Percentiles rank a stretch among this genome's conserved stretches.
These are phyloP conservation scores for Melaleuca alternifolia DNA, from an alignment of 345 rosid genomes.

Conservation along the genomic window DNA sequence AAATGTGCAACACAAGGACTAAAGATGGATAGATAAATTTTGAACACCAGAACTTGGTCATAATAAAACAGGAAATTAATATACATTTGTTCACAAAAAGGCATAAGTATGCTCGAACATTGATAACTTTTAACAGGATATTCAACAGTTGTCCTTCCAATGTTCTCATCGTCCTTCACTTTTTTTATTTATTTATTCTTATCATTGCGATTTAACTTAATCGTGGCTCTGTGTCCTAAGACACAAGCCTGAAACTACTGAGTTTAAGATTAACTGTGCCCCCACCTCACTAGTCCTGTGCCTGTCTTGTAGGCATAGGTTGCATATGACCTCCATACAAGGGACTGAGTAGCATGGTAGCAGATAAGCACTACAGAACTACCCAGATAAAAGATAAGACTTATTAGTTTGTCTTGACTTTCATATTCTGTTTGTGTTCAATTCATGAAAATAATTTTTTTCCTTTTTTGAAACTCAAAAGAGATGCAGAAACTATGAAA, in stretches of 20 bases:
- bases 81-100: neutral
- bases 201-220: neutral
- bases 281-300: neutral
- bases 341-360: neutral
- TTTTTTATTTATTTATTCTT: neutral
- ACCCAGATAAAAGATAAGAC: neutral
- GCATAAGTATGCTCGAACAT: neutral
- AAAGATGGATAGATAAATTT: neutral
- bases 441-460: neutral
- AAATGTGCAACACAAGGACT: neutral
- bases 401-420: neutral
- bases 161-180: neutral
- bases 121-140: neutral
- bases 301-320: neutral
- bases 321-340: neutral
- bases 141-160: neutral
- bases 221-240: neutral
- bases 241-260: neutral
- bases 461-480: neutral
- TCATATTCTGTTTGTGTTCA: neutral
- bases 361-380: neutral
- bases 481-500: neutral
- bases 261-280: neutral
- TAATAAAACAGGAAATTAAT: neutral
- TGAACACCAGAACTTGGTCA: neutral